Percentiles rank a stretch among this genome's conserved stretches.
Evolutionary conservation across 495 filamentous ascomycete genomes (phyloP).

Genomic region (Lichenothelia convexa): DNA sequence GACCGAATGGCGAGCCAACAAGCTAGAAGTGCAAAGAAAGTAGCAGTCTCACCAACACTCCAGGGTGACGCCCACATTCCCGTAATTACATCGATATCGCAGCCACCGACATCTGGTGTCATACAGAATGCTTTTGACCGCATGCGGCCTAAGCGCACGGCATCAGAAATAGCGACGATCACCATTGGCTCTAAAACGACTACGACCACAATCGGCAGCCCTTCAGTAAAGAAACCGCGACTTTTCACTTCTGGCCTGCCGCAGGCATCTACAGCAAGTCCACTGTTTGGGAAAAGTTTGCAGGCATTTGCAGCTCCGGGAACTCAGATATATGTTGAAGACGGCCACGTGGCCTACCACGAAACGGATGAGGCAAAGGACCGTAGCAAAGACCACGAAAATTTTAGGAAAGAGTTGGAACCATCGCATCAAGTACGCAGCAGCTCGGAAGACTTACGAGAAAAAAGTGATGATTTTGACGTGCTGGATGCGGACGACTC

Average conservation of each 20-base stretch:
- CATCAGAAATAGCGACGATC: conserved; percentile 66
- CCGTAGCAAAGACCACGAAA: neutral
- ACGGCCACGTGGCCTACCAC: conserved; percentile 1
- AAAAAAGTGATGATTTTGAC: conserved; percentile 7
- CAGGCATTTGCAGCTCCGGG: conserved; percentile 60
- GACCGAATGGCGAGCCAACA: conserved; percentile 17
- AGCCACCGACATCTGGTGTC: conserved; percentile 25
- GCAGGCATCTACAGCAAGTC: conserved; percentile 17
- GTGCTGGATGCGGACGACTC: neutral
- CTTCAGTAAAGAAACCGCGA: conserved; percentile 24
- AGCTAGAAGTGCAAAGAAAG: no score
- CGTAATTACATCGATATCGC: conserved; percentile 6
- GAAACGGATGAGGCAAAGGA: neutral
- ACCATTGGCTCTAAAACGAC: conserved; percentile 70
- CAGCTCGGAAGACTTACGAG: neutral
- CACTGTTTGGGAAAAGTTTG: conserved; percentile 45
- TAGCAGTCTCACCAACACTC: neutral
- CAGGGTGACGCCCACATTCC: conserved; percentile 4
- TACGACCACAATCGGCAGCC: conserved; percentile 38
- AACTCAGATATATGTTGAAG: conserved; percentile 20
- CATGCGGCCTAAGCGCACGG: conserved; percentile 45
- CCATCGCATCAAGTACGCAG: no score
- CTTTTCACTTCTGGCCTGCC: conserved; percentile 8
- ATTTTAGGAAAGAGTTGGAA: neutral
- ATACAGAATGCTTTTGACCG: conserved; percentile 48